phyloP scores from a whole-genome alignment of 768 basidiomycete species.

The Trametopsis cervina region DNA sequence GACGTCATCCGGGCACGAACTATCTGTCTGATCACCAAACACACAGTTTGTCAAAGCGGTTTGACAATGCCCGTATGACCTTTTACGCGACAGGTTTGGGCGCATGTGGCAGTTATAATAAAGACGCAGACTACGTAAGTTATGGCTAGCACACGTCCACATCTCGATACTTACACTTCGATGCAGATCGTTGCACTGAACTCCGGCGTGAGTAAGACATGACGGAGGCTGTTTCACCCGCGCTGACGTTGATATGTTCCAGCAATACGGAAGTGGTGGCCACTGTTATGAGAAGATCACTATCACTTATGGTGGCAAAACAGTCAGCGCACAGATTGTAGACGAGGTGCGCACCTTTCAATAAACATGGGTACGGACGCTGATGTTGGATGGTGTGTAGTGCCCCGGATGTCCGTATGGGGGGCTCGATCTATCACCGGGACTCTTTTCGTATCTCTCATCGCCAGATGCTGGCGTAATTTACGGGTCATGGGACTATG shows the following conservation, averaged over 20 bases:
- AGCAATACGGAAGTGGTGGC: constrained; percentile 47
- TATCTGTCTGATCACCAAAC: not conserved
- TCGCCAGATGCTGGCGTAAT: constrained; percentile 36
- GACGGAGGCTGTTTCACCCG: not conserved
- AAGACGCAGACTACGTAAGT: constrained; percentile 14
- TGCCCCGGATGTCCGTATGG: constrained; percentile 57
- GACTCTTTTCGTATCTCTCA: constrained; percentile 51
- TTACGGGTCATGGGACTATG: constrained; percentile 42
- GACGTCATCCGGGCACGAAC: constrained; percentile 8
- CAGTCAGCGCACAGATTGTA: constrained; percentile 45
- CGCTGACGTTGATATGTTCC: constrained; percentile 8
- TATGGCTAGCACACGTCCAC: too few species aligned
- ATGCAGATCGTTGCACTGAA: constrained; percentile 46
- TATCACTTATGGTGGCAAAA: constrained; percentile 52
- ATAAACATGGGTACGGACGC: not conserved
- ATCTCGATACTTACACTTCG: not conserved
- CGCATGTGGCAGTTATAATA: constrained; percentile 13
- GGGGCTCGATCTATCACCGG: constrained; percentile 55
- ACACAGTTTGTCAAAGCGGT: constrained; percentile 4
- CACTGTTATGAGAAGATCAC: constrained; percentile 55
- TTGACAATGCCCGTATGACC: constrained; percentile 11
- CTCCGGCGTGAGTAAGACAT: constrained; percentile 17
- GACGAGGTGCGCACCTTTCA: constrained; percentile 43
- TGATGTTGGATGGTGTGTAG: constrained; percentile 24
- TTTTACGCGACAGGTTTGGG: constrained; percentile 13